Evolutionary conservation across 1,284 basidiomycete species (phyloP).

Genomic region (Irpex sp.): DNA sequence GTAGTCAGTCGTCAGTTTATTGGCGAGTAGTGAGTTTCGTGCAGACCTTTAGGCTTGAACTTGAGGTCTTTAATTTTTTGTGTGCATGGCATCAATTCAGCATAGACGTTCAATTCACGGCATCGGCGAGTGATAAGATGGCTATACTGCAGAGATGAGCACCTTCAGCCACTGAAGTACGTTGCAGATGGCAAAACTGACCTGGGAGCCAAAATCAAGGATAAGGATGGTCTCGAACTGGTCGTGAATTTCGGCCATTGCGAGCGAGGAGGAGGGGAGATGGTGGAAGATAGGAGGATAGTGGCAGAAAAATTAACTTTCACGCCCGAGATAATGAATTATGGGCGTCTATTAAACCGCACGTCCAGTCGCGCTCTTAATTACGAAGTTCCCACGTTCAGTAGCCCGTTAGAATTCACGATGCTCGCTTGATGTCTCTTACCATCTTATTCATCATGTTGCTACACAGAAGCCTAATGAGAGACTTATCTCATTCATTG

Average conservation of each 20-base stretch:
- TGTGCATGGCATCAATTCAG: constrained; percentile 97
- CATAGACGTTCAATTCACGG: constrained; percentile 97
- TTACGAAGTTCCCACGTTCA: neutral
- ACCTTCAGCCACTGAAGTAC: constrained; percentile 5
- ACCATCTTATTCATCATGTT: no score
- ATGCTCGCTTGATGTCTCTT: neutral
- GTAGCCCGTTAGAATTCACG: neutral
- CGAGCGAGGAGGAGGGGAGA: neutral
- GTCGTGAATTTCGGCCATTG: constrained; percentile 85
- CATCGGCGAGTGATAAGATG: constrained; percentile 98
- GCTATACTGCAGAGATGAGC: constrained; percentile 67
- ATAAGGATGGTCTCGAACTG: constrained; percentile 97
- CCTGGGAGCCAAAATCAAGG: constrained; percentile 97
- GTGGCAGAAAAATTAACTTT: neutral
- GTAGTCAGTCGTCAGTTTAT: neutral
- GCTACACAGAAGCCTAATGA: no score
- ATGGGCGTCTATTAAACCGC: neutral
- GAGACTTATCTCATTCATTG: no score
- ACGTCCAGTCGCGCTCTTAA: neutral
- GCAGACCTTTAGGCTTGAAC: constrained; percentile 92
- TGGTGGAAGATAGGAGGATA: neutral
- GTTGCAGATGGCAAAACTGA: constrained; percentile 29
- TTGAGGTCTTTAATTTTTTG: constrained; percentile 84
- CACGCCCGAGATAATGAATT: neutral
- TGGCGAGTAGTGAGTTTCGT: neutral